phyloP scores from a whole-genome alignment of 2,329 filamentous ascomycete genomes.

The Colletotrichum lentis region DNA sequence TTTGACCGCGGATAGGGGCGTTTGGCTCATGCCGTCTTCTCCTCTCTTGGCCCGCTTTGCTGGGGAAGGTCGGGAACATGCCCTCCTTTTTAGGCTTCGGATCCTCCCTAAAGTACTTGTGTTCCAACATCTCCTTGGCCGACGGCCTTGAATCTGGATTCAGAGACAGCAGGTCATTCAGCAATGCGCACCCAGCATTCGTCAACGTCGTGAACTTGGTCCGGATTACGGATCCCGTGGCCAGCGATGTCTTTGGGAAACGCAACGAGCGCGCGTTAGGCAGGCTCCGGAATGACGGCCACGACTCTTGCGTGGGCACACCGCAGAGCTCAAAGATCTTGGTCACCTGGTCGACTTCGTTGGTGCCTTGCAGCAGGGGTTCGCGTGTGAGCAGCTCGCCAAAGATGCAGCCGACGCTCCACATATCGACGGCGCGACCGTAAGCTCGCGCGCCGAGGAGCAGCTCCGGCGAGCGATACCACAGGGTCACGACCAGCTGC shows the following conservation, averaged over 20 bases:
- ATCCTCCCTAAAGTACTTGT: constrained; percentile 88
- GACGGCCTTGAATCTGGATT: constrained; percentile 77
- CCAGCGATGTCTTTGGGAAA: constrained; percentile 62
- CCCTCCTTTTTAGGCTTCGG: constrained; percentile 88
- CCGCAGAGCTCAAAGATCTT: constrained; percentile 92
- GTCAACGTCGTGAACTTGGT: constrained; percentile 85
- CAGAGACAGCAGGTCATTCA: constrained; percentile 75
- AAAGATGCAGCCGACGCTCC: constrained; percentile 96
- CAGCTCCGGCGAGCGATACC: constrained; percentile 94
- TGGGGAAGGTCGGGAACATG: constrained; percentile 97
- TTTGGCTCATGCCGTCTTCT: constrained; percentile 76
- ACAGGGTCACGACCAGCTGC: constrained; percentile 92
- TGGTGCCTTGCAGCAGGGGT: constrained; percentile 84
- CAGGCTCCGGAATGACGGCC: constrained; percentile 86
- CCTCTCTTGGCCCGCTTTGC: constrained; percentile 91
- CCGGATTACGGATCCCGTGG: constrained; percentile 67
- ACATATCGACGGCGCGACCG: constrained; percentile 83
- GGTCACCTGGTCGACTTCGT: constrained; percentile 89
- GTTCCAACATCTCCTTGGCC: constrained; percentile 76
- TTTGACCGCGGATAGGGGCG: constrained; percentile 80
- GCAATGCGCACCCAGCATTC: constrained; percentile 72
- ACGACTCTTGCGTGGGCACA: constrained; percentile 80
- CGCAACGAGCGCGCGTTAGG: constrained; percentile 85
- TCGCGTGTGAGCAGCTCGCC: constrained; percentile 86
- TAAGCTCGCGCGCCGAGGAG: constrained; percentile 83